Evolutionary conservation across 495 filamentous ascomycete species (phyloP), one percentile per base, ranked within the genome.

Genomic region (Penicillium paxilli): DNA sequence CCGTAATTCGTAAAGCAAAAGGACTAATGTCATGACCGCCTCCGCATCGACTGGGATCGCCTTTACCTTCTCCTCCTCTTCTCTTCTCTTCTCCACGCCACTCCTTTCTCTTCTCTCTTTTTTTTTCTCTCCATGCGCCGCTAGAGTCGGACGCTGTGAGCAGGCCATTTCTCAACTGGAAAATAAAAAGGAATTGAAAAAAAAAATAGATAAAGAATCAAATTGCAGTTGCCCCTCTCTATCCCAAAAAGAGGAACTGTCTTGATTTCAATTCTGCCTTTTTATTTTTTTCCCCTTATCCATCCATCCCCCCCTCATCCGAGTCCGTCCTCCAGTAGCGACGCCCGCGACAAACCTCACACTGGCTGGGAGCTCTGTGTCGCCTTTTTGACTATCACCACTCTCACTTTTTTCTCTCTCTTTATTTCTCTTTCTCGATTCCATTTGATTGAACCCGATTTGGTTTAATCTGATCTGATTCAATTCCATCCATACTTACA

Each of bases 141-240:
- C 70, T 52, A 57, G 51, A 64, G 70, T 58, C 62, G 73, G 69
- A 73, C 67, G 66, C 66, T 69, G 70, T 73, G 69, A 74, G 69
- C 72, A 72, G 72, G 69, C 60, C 44, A 46, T 66, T 73, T 69
- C 51, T 46, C 54, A 63, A 67, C 55, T 21, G 11, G 50, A 57
- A 54, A 49, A 55, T 47, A 49, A 44, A 51, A 60, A 58, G 58
- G 50, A 54, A 19, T 33, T 41, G 35, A 47, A 47, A 41, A 54
- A 17, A 11, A 16, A 16, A 25, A 47, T 32, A 32, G n/a, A n/a
- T n/a, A n/a, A n/a, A n/a, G n/a, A n/a, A n/a, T n/a, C n/a, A n/a
- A n/a, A n/a, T n/a, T n/a, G n/a, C n/a, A n/a, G n/a, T n/a, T n/a
- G n/a, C n/a, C n/a, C n/a, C 30, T 14, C 30, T 12, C 30, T 14